Percentiles rank a stretch among this genome's conserved stretches.
Conservation (phyloP, 2,329 filamentous ascomycete species). For the Microcyclospora tardicrescens region DNA sequence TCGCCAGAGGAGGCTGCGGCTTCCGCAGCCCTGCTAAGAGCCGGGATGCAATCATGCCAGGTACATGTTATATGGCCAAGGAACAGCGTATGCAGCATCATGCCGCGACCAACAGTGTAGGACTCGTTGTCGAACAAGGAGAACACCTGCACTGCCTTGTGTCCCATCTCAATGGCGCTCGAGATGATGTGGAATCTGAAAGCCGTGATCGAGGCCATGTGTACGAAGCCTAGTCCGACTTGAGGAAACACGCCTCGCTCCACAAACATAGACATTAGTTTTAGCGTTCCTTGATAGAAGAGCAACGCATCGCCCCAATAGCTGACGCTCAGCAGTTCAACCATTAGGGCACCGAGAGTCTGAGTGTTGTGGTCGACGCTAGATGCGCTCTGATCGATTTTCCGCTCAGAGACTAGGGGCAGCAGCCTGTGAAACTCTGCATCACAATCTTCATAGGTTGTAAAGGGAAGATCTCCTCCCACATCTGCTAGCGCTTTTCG, state of each 20-base stretch:
- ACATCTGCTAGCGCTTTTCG: conserved; percentile 59
- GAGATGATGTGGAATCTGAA: conserved; percentile 58
- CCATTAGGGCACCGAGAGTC: conserved; percentile 50
- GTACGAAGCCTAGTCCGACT: conserved; percentile 53
- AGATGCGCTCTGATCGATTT: conserved; percentile 4
- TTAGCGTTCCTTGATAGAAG: conserved; percentile 59
- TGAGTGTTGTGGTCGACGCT: conserved; percentile 16
- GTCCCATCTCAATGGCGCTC: conserved; percentile 53
- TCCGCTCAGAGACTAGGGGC: conserved; percentile 11
- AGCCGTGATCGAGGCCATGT: conserved; percentile 54
- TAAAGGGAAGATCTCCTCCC: conserved; percentile 49
- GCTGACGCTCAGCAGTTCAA: conserved; percentile 53
- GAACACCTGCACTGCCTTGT: conserved; percentile 50
- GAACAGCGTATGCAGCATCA: conserved; percentile 57
- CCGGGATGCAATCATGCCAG: conserved; percentile 43
- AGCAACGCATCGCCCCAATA: conserved; percentile 61
- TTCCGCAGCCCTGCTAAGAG: conserved; percentile 54
- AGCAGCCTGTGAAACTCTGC: conserved; percentile 47
- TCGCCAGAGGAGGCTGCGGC: conserved; percentile 55
- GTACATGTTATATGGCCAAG: conserved; percentile 56
- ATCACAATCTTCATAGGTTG: conserved; percentile 65
- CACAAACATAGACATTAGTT: conserved; percentile 55
- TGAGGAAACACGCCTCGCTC: conserved; percentile 54
- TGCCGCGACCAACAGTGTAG: conserved; percentile 54
- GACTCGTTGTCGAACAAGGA: conserved; percentile 47